phyloP scores from a whole-genome alignment of 1,139 yeast species.

The Geotrichum reessii region DNA sequence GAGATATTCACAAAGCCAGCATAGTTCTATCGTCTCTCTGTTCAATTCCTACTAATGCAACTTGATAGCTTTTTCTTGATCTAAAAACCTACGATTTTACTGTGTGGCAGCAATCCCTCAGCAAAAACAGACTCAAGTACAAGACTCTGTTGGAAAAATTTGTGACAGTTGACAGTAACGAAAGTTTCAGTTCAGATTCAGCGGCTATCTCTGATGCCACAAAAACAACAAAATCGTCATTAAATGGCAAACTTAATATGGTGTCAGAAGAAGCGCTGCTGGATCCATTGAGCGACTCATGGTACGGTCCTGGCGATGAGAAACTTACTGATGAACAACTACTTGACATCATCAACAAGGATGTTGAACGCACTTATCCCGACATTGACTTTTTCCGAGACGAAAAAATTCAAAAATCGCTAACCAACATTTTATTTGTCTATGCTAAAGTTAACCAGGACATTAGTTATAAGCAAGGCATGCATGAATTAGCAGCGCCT shows the following conservation, averaged over 20 bases:
- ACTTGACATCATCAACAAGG: constrained; percentile 35
- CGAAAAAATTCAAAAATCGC: constrained; percentile 30
- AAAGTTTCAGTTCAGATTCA: neutral
- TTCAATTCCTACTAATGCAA: neutral
- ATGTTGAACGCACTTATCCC: constrained; percentile 56
- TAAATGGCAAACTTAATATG: neutral
- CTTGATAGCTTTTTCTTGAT: constrained; percentile 11
- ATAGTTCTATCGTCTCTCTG: neutral
- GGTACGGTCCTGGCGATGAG: constrained; percentile 19
- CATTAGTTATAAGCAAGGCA: constrained; percentile 57
- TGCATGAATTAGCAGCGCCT: constrained; percentile 55
- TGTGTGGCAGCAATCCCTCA: constrained; percentile 7
- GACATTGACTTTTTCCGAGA: constrained; percentile 46
- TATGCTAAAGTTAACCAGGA: constrained; percentile 48
- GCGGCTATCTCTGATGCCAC: neutral
- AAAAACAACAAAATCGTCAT: neutral
- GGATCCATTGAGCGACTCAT: constrained; percentile 9
- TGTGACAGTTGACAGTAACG: neutral
- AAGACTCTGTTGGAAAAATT: constrained; percentile 2
- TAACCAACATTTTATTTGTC: constrained; percentile 46
- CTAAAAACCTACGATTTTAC: constrained; percentile 12
- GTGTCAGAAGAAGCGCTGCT: constrained; percentile 2
- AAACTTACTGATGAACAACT: constrained; percentile 26
- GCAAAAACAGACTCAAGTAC: constrained; percentile 8
- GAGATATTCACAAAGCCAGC: neutral